Base-by-base conservation (phyloP, 768 basidiomycete species). In the Leccinum aurantiacum region DNA sequence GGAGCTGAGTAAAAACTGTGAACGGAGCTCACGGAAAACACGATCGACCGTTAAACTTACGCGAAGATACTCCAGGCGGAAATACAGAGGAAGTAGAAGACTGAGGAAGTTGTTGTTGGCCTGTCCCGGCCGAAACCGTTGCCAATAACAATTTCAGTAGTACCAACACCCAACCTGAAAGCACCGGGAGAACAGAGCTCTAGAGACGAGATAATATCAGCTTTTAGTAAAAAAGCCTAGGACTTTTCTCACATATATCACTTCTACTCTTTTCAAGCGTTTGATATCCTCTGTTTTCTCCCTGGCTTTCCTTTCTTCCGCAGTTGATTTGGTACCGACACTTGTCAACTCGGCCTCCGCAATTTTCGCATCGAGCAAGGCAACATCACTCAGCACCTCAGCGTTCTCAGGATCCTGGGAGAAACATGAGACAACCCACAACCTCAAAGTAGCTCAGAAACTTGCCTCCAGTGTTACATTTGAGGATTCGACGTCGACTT, bases 131-230 rank as follows among this genome's bases (percentile, higher is more conserved):
- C 0, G 94, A 95, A 24, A 97, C 93, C 0, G 96, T 95, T 2
- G 95, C 95, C 52, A 99, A 77, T 14, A 99, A 77, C 13, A 98
- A 79, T 74, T 98, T 98, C 60, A 99, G 80, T 27, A 99, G 76
- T 7, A 98, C 95, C 10, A 98, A 82, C 3, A 98, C 95, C 85
- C 93, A 94, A 47, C 88, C 90, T 22, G 91, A 90, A 48, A 98
- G 75, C 2, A 89, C 85, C 3, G 95, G 91, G 31, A 98, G 80
- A 17, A 91, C 87, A 13, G 89, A 81, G 67, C 88, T 87, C 96
- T 98, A 71, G 25, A 57, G 52, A 52, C 27, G 56, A 52, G 50
- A 55, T 50, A 19, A 54, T 19, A 48, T 66, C 6, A 59, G 46
- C 22, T 15, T 53, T 22, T 3, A 22, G 49, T 10, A 29, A 8